Evolutionary conservation across 2,329 filamentous ascomycete genomes (phyloP).

Genomic region (Calonectria pauciramosa): DNA sequence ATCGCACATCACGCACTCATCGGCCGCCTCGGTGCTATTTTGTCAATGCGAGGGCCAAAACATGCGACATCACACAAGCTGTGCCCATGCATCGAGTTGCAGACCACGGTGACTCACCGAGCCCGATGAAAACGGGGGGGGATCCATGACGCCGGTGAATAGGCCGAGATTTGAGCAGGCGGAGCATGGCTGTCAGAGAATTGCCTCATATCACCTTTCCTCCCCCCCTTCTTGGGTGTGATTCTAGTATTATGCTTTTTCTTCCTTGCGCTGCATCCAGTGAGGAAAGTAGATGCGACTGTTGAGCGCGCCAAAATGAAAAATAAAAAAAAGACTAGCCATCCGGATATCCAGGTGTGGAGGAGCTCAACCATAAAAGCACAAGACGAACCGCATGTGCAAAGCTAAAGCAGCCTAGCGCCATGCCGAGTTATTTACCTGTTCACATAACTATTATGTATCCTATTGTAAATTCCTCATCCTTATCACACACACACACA

Average conservation of each 20-base stretch:
- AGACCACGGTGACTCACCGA: conserved; percentile 1
- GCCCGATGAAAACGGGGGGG: neutral
- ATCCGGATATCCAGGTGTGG: neutral
- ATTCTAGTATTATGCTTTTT: neutral
- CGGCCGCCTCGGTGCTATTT: neutral
- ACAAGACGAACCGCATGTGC: neutral
- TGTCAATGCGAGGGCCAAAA: neutral
- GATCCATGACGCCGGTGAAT: neutral
- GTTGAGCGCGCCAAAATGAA: neutral
- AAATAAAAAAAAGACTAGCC: neutral
- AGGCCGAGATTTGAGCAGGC: neutral
- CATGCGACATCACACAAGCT: neutral
- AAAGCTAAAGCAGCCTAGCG: neutral
- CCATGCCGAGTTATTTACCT: neutral
- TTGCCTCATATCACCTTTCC: neutral
- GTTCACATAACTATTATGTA: neutral
- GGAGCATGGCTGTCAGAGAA: neutral
- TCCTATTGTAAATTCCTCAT: neutral
- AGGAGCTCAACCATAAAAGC: neutral
- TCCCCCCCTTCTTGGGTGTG: neutral
- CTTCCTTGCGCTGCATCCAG: neutral
- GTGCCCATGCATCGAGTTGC: neutral
- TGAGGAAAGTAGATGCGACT: neutral
- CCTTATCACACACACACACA: neutral
- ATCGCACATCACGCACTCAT: neutral